A percentile compares a stretch with the other conserved stretches of the same genome.
Evolutionary conservation across 1,284 basidiomycete genomes (phyloP).

Genomic region (Irpex rosettiformis): DNA sequence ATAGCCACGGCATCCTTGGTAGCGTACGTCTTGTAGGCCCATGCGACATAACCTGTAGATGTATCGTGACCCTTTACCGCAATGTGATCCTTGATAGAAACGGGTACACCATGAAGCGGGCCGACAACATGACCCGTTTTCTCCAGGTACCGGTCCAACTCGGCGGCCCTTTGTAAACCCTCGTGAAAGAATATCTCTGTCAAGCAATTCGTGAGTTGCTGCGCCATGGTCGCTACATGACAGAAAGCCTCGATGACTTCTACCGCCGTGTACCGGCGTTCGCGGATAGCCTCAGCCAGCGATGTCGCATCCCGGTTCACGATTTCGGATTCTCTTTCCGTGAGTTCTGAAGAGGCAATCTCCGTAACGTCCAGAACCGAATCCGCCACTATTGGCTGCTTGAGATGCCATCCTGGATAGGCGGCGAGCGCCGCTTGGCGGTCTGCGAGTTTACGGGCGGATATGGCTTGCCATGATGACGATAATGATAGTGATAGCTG

Average conservation of each 20-base stretch:
- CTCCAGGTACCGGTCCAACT: conserved; percentile 46
- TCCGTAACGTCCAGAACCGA: conserved; percentile 27
- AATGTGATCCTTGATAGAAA: conserved; percentile 56
- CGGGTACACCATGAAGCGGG: conserved; percentile 58
- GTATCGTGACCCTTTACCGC: conserved; percentile 45
- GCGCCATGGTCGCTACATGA: conserved; percentile 34
- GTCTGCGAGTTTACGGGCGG: conserved; percentile 27
- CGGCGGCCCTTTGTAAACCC: conserved; percentile 45
- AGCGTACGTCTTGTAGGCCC: conserved; percentile 42
- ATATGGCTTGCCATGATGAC: conserved; percentile 22
- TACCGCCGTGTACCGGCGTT: conserved; percentile 30
- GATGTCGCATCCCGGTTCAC: conserved; percentile 33
- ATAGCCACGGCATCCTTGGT: conserved; percentile 44
- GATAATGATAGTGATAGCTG: no score
- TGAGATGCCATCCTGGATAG: conserved; percentile 31
- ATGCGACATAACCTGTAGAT: conserved; percentile 47
- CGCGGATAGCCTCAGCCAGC: conserved; percentile 26
- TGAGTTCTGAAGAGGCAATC: conserved; percentile 28
- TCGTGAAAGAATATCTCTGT: conserved; percentile 55
- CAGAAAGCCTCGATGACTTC: conserved; percentile 33
- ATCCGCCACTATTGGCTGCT: conserved; percentile 18
- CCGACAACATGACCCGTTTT: conserved; percentile 48
- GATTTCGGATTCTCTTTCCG: conserved; percentile 30
- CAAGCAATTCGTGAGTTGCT: conserved; percentile 48
- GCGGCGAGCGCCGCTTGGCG: conserved; percentile 28